phyloP scores from a whole-genome alignment of 331 rosid genomes.

The Dryas integrifolia region DNA sequence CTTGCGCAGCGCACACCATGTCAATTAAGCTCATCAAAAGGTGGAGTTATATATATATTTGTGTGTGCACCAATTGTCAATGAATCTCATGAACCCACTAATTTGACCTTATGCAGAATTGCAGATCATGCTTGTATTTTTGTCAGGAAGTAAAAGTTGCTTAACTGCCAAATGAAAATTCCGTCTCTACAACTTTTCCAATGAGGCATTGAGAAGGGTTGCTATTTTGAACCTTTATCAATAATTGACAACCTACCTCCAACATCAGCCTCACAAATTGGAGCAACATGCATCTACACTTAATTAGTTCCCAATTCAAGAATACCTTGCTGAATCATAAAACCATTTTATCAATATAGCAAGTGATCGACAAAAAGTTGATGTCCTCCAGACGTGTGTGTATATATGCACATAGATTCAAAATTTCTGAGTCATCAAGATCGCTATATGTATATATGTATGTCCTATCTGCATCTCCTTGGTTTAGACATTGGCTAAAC shows the following conservation, averaged over 20 bases:
- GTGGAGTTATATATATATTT: not conserved
- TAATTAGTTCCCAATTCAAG: too few species aligned
- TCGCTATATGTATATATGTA: too few species aligned
- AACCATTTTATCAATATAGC: not conserved
- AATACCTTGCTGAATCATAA: not conserved
- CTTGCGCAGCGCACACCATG: not conserved
- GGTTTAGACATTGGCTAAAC: too few species aligned
- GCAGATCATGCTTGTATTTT: constrained; percentile 6
- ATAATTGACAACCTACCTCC: not conserved
- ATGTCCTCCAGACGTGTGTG: not conserved
- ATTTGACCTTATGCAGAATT: not conserved
- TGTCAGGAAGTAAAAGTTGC: not conserved
- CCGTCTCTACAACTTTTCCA: not conserved
- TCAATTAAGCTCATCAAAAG: too few species aligned
- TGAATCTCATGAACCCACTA: not conserved
- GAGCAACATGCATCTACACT: too few species aligned
- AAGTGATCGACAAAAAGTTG: not conserved
- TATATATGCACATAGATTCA: too few species aligned
- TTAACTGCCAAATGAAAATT: not conserved
- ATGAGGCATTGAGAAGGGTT: not conserved
- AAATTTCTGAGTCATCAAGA: too few species aligned
- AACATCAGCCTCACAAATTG: not conserved
- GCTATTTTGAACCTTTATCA: not conserved
- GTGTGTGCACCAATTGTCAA: not conserved
- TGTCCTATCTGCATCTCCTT: too few species aligned